Evolutionary conservation across 2,329 filamentous ascomycete genomes (phyloP), one percentile per base, ranked within the genome.

Genomic region (Pseudogymnoascus pannorum): DNA sequence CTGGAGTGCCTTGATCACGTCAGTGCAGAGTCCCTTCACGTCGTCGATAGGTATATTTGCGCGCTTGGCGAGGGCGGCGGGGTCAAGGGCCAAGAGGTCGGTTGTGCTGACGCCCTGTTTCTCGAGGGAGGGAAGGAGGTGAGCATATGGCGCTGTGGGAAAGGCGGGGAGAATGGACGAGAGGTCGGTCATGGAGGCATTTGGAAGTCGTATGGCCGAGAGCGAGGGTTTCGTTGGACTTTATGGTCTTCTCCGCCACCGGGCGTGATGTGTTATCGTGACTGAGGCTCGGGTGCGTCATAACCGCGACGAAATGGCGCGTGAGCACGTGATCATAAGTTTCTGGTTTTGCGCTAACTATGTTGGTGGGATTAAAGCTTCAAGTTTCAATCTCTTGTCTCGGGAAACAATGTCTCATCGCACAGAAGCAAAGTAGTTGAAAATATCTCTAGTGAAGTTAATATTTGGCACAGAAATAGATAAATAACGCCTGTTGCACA

Each of bases 51-150:
- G 91, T 16, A 96, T 79, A 65, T 88, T 87, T 58, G 92, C 92
- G 72, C 91, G 88, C 77, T 89, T 94, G 62, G 91, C 91, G 66
- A 97, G 84, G 70, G 96, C 89, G 64, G 87, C 80, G 3, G 87
- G 82, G 70, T 96, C 90, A 64, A 95, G 86, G 2, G 90, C 90
- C 69, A 99, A 81, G 57, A 99, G 82, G 72, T 99, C 94, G 68
- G 85, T 86, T 31, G 89, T 89, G 24, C 89, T 89, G 71, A 99
- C 79, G 59, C 81, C 79, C 68, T 89, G 85, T 72, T 84, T 85
- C 76, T 97, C 93, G 61, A 97, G 83, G 20, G 86, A 85, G 2
- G 90, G 87, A 31, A 97, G 76, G 54, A 97, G 85, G 70, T 88
- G 85, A 42, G 86, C 80, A 76, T 89, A 93, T 64, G 82, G 81